Percentiles rank a stretch among this genome's conserved stretches.
Conservation (phyloP, 108 stramenopile species). For the Asterionellopsis glacialis region DNA sequence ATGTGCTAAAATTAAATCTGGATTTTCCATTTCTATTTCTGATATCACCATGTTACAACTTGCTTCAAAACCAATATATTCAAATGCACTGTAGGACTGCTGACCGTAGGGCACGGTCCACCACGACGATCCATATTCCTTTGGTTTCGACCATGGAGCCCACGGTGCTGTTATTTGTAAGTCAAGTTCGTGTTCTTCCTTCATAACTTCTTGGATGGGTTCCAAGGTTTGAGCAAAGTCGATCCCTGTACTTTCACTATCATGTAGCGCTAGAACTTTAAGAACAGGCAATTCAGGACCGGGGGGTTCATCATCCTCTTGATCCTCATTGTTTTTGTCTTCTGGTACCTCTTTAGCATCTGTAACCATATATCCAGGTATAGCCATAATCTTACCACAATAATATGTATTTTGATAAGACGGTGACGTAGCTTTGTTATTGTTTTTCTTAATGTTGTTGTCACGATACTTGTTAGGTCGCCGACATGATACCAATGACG, state of each 20-base stretch:
- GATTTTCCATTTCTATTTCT: slow-evolving; percentile 18
- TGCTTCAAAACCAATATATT: slow-evolving; percentile 62
- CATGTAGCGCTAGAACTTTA: slow-evolving; percentile 63
- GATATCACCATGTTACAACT: slow-evolving; percentile 31
- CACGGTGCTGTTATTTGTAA: slow-evolving; percentile 14
- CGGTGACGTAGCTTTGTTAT: too few species aligned
- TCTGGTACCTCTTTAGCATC: too few species aligned
- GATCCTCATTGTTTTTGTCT: too few species aligned
- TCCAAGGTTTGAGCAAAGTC: slow-evolving; percentile 35
- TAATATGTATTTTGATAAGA: too few species aligned
- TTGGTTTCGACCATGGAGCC: slow-evolving; percentile 34
- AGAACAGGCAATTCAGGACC: too few species aligned
- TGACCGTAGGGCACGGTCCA: slow-evolving; percentile 70
- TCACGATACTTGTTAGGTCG: too few species aligned
- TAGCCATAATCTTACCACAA: too few species aligned
- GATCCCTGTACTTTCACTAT: slow-evolving; percentile 63
- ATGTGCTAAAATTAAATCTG: slow-evolving; percentile 65
- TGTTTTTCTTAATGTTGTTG: too few species aligned
- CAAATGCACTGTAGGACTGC: slow-evolving; percentile 63
- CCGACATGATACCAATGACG: too few species aligned
- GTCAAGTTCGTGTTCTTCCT: neutral
- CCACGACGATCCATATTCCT: slow-evolving; percentile 54
- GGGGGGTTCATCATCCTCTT: too few species aligned
- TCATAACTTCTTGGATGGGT: slow-evolving; percentile 1
- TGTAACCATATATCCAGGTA: too few species aligned